Conservation (phyloP, 305 asterid genomes). For the Fraxinus greggii region DNA sequence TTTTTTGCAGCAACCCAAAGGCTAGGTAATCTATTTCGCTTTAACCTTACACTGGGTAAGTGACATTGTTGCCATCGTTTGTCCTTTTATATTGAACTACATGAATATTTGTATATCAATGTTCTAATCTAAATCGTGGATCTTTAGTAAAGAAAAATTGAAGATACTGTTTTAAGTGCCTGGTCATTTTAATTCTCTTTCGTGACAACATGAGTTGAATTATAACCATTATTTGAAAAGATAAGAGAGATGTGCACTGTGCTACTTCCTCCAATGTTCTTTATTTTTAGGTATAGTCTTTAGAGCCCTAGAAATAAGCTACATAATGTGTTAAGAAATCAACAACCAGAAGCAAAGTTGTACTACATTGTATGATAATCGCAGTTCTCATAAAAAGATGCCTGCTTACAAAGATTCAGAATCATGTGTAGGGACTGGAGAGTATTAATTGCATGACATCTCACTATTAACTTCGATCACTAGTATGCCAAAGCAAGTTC, state of each 20-base stretch:
- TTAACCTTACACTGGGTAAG: conserved; percentile 29
- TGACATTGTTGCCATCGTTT: conserved; percentile 9
- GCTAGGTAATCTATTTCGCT: conserved; percentile 19
- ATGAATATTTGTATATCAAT: not conserved
- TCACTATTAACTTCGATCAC: not conserved
- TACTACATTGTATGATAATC: not conserved
- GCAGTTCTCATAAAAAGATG: not conserved
- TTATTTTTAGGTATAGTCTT: not conserved
- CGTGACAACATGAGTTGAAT: not conserved
- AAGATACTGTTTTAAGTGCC: conserved; percentile 5
- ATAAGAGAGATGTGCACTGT: not conserved
- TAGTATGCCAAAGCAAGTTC: not conserved
- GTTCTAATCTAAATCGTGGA: not conserved
- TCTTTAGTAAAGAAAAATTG: not conserved
- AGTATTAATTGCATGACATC: not conserved
- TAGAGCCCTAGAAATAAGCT: not conserved
- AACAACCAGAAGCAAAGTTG: not conserved
- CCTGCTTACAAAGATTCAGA: not conserved
- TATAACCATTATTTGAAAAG: not conserved
- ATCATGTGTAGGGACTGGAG: not conserved
- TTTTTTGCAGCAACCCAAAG: conserved; percentile 37
- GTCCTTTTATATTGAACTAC: not conserved
- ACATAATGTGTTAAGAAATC: not conserved
- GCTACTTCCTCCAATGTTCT: not conserved
- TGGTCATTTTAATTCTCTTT: not conserved